Base-by-base conservation (phyloP, 1,139 yeast genomes). In the Saccharomycopsis hybrid region DNA sequence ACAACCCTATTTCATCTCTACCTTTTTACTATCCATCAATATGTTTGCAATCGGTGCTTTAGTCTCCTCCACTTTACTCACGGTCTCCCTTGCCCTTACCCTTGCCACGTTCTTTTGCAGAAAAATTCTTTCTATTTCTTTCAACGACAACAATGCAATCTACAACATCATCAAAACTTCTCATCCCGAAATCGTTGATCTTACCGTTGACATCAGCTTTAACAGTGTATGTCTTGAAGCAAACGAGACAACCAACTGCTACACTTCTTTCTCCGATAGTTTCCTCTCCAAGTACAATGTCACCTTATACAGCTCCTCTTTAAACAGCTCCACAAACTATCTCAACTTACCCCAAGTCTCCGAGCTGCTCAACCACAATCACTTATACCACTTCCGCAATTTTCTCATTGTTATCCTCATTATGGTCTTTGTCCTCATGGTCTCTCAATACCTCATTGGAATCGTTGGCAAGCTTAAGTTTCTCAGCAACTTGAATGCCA, bases 1-100 rank as follows among this genome's bases (percentile, higher is more conserved):
- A 18, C 18, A 18, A 18, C 18, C 18, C 18, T 18, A 18, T 18
- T 18, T 18, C 18, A 18, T 18, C 18, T 18, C 18, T 18, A 18
- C 18, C 18, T 18, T 18, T 18, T 18, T 18, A 18, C 18, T 18
- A 18, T 18, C 18, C 18, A 18, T 18, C 18, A 18, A 18, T 18
- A 18, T 18, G 18, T 18, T 18, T 18, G 18, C 18, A 36, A 36
- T 36, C 24, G 5, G 9, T 7, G 24, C 13, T 36, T 13, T 36
- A 9, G 13, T 9, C 24, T 36, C 13, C 39, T 36, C 39, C 9
- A 36, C 39, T 11, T 36, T 50, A 4, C 41, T 47, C 3, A 47
- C 41, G n/a, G 44, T 44, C n/a, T 37, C 51, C 32, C 41, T 50
- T 41, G 47, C 47, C n/a, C 32, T 50, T 7, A 28, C 48, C n/a